Percentiles rank a stretch among this genome's conserved stretches.
These are phyloP conservation scores for Magnusiomyces suaveolens DNA, from an alignment of 1,139 yeast species.

Conservation along the genomic window DNA sequence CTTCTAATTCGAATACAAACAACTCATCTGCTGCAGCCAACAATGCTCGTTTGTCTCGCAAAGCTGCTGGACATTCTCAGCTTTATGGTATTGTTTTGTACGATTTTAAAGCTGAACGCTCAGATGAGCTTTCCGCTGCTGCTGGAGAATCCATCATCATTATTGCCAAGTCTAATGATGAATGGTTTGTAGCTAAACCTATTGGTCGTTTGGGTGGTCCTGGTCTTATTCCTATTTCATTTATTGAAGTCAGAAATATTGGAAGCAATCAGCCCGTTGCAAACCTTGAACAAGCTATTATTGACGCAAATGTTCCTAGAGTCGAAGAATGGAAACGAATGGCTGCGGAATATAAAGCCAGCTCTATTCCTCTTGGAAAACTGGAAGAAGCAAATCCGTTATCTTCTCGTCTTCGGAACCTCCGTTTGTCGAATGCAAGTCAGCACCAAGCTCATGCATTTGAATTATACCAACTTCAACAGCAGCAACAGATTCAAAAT, in stretches of 20 bases:
- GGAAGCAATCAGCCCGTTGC: conserved; percentile 45
- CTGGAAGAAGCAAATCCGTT: conserved; percentile 28
- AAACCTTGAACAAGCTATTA: conserved; percentile 47
- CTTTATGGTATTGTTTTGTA: conserved; percentile 62
- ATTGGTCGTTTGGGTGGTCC: conserved; percentile 94
- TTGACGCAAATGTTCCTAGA: conserved; percentile 64
- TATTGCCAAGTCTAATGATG: conserved; percentile 92
- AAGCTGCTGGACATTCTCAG: conserved; percentile 24
- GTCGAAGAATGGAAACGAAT: conserved; percentile 93
- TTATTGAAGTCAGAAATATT: conserved; percentile 77
- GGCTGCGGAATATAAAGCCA: conserved; percentile 88
- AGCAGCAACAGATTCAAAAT: neutral
- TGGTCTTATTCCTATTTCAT: conserved; percentile 86
- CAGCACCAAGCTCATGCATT: conserved; percentile 22
- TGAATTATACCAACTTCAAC: conserved; percentile 24
- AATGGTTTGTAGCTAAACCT: conserved; percentile 97
- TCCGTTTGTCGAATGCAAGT: conserved; percentile 6
- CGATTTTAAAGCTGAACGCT: conserved; percentile 80
- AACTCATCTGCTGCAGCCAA: conserved; percentile 5
- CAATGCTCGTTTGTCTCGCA: neutral
- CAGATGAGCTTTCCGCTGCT: conserved; percentile 72
- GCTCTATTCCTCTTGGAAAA: conserved; percentile 67
- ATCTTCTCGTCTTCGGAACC: conserved; percentile 10
- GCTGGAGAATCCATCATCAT: conserved; percentile 86
- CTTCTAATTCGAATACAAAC: conserved; percentile 3